Percentiles rank a stretch among this genome's conserved stretches.
These are phyloP conservation scores for Trichoderma erinaceum DNA, from an alignment of 495 filamentous ascomycete genomes.

Conservation along the genomic window DNA sequence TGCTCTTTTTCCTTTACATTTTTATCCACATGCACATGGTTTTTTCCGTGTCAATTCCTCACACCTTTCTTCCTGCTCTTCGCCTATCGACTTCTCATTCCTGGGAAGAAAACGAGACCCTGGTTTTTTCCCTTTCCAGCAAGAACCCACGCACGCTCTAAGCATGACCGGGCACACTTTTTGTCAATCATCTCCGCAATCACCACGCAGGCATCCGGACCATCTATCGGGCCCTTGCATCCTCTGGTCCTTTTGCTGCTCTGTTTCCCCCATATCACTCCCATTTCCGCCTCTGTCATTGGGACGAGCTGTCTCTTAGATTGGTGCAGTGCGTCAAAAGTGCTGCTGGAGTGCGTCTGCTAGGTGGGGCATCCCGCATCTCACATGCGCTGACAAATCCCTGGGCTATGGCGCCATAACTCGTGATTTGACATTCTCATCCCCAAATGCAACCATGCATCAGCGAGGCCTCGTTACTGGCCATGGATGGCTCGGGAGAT, in stretches of 20 bases:
- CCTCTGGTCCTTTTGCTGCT: conserved; percentile 9
- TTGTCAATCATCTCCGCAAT: conserved; percentile 14
- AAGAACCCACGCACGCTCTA: background rate
- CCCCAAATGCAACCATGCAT: background rate
- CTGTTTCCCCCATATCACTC: conserved; percentile 12
- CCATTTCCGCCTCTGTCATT: conserved; percentile 19
- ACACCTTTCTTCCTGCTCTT: background rate
- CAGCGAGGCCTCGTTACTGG: background rate
- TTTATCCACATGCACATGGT: background rate
- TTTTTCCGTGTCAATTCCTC: background rate
- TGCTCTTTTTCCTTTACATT: conserved; percentile 16
- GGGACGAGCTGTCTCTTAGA: conserved; percentile 22
- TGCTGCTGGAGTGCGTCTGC: background rate
- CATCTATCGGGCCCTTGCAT: conserved; percentile 12
- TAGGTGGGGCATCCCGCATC: conserved; percentile 4
- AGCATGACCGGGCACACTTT: background rate
- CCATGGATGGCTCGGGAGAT: background rate
- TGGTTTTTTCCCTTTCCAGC: conserved; percentile 16
- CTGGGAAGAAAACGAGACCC: background rate
- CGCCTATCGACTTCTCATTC: background rate
- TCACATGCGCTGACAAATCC: conserved; percentile 28
- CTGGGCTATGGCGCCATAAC: conserved; percentile 35
- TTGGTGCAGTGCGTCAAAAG: conserved; percentile 24
- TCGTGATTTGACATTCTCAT: conserved; percentile 27
- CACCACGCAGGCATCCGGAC: conserved; percentile 10